phyloP scores from a whole-genome alignment of 1,139 yeast genomes.

The Nakaseomyces glabratus region DNA sequence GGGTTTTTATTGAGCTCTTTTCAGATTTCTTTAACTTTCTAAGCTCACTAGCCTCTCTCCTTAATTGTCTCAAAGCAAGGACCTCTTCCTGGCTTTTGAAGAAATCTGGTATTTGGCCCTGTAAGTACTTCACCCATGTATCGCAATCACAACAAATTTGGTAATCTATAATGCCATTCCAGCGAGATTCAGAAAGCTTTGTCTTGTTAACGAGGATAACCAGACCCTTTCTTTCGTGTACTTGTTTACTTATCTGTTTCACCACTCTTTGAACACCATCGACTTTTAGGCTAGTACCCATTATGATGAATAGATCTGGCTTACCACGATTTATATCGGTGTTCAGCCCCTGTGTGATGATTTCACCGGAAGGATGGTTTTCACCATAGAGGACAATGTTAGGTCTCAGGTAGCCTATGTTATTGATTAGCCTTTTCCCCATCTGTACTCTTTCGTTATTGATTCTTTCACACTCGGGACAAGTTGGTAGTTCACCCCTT shows the following conservation, averaged over 20 bases:
- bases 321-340: slow-evolving; percentile 48
- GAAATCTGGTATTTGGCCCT: slow-evolving; percentile 26
- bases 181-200: slow-evolving; percentile 41
- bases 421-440: slow-evolving; percentile 73
- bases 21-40: slow-evolving; percentile 19
- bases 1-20: slow-evolving; percentile 14
- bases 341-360: slow-evolving; percentile 63
- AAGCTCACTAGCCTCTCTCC: slow-evolving; percentile 29
- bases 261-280: slow-evolving; percentile 78
- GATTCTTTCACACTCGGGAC: slow-evolving; percentile 45
- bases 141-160: slow-evolving; percentile 74
- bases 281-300: slow-evolving; percentile 81
- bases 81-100: slow-evolving; percentile 28
- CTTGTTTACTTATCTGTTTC: slow-evolving; percentile 53
- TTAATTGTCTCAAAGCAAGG: slow-evolving; percentile 23
- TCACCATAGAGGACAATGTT: slow-evolving; percentile 81
- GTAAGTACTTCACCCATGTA: slow-evolving; percentile 45
- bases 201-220: slow-evolving; percentile 48
- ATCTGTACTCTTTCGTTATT: slow-evolving; percentile 37
- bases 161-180: slow-evolving; percentile 48
- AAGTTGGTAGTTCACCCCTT: slow-evolving; percentile 38
- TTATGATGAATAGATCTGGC: slow-evolving; percentile 71
- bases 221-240: slow-evolving; percentile 55
- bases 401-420: slow-evolving; percentile 68
- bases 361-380: slow-evolving; percentile 76